Base-by-base conservation (phyloP, 1,284 basidiomycete genomes). In the Agroathelia rolfsii region DNA sequence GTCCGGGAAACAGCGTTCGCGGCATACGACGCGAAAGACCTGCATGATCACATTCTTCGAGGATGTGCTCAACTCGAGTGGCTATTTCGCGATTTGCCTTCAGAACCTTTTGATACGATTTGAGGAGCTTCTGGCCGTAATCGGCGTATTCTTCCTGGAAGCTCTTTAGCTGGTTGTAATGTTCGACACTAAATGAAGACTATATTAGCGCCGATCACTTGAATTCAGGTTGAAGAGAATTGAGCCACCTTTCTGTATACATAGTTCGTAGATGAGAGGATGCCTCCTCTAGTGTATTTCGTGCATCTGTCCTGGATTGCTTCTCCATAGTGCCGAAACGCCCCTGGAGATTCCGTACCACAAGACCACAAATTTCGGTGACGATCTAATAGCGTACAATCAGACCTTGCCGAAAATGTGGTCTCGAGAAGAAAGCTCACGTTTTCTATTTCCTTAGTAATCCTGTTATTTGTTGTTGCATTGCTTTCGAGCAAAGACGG, bases 141-240 rank as follows among this genome's bases (percentile, higher is more conserved):
- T 48, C 52, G 21, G 61, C 54, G 37, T 67, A 67, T 27, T 59
- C 53, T 25, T 59, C 55, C 40, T 69, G 62, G 13, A 69, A 50
- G 21, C 48, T 49, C 18, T 69, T 51, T 6, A 70, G 44, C 22
- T 34, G 39, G 39, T 66, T 62, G 44, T 59, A 62, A 38, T 62
- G 57, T 16, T 38, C 45, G 28, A 60, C 52, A 36, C 69, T 65
- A 27, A 32, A 24, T 37, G 28, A 40, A 16, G 26, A 24, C 24
- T 32, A 37, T 43, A 48, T 41, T 45, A 29, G 42, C 40, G 19
- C 33, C n/a, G 16, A 30, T 35, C 38, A 46, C 34, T 19, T 18
- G 36, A 9, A 28, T 13, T 13, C 32, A 21, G 28, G 19, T 24
- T n/a, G 1, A 26, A 36, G 7, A 2, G 1, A 29, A 26, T 13